These are phyloP conservation scores for Dothideomycetes sp. DNA, from an alignment of 2,329 filamentous ascomycete species.

Conservation along the genomic window DNA sequence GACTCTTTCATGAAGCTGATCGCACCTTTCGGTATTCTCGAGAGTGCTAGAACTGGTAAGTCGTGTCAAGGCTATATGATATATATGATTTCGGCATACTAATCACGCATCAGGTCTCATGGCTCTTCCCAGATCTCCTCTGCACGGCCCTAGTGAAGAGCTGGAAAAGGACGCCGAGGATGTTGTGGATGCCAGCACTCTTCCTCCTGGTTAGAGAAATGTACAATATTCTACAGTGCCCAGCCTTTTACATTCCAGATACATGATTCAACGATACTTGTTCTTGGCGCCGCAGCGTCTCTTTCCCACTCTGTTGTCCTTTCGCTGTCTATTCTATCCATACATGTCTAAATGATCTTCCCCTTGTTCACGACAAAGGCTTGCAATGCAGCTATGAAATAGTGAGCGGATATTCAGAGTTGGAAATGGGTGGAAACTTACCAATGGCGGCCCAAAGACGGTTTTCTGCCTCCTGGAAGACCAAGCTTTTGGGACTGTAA, in stretches of 20 bases:
- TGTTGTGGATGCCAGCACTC: slow-evolving; percentile 84
- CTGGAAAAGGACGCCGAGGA: slow-evolving; percentile 80
- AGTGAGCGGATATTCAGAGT: slow-evolving; percentile 14
- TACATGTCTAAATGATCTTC: slow-evolving; percentile 44
- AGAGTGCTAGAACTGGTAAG: slow-evolving; percentile 78
- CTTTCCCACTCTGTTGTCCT: too few relatives aligned
- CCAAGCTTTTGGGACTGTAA: slow-evolving; percentile 73
- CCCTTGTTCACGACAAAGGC: slow-evolving; percentile 93
- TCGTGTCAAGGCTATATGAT: slow-evolving; percentile 8
- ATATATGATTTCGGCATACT: slow-evolving; percentile 11
- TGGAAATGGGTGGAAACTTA: slow-evolving; percentile 33
- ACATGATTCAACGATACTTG: slow-evolving; percentile 8
- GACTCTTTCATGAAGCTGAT: slow-evolving; percentile 97
- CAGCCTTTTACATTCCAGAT: slow-evolving; percentile 3
- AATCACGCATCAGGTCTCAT: slow-evolving; percentile 58
- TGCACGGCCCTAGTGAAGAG: slow-evolving; percentile 62
- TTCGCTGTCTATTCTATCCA: too few relatives aligned
- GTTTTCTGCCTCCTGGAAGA: slow-evolving; percentile 93
- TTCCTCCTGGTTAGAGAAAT: slow-evolving; percentile 69
- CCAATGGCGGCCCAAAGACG: slow-evolving; percentile 80
- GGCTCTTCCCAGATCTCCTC: slow-evolving; percentile 87
- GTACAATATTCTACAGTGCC: slow-evolving; percentile 8
- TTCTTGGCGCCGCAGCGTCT: too few relatives aligned
- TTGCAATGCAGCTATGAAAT: slow-evolving; percentile 58
- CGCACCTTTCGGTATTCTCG: slow-evolving; percentile 86